phyloP scores from a whole-genome alignment of 2,329 filamentous ascomycete species.

The Fusarium sp. region DNA sequence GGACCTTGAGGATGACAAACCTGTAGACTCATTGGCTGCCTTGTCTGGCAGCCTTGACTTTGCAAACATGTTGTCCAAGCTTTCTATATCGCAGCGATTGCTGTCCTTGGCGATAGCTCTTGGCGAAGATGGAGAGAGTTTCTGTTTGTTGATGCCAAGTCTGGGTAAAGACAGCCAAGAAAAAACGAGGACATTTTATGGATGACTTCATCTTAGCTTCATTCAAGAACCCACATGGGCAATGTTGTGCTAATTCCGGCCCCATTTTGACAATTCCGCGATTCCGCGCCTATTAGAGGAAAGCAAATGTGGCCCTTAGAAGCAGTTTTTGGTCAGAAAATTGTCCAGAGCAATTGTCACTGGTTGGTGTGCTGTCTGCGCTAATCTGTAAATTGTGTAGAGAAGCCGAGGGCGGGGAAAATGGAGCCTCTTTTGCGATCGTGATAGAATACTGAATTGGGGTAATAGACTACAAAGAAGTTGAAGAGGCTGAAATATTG shows the following conservation, averaged over 20 bases:
- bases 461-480: accelerated
- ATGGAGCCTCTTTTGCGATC: not conserved
- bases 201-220: constrained; percentile 17
- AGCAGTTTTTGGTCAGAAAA: not conserved
- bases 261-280: not conserved
- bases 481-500: no score
- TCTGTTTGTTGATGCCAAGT: constrained; percentile 21
- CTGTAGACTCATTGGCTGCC: not conserved
- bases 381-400: constrained; percentile 1
- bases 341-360: not conserved
- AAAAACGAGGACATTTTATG: not conserved
- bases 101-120: not conserved
- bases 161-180: constrained; percentile 22
- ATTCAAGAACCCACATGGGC: not conserved
- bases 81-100: no score
- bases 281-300: not conserved
- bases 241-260: constrained; percentile 11
- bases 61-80: not conserved
- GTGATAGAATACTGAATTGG: not conserved
- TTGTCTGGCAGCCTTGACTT: not conserved
- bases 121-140: not conserved
- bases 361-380: accelerated
- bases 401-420: constrained; percentile 1
- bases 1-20: no score
- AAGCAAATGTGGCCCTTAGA: not conserved